Base-by-base conservation (phyloP, 768 basidiomycete species). In the Rubroboletus satanas region DNA sequence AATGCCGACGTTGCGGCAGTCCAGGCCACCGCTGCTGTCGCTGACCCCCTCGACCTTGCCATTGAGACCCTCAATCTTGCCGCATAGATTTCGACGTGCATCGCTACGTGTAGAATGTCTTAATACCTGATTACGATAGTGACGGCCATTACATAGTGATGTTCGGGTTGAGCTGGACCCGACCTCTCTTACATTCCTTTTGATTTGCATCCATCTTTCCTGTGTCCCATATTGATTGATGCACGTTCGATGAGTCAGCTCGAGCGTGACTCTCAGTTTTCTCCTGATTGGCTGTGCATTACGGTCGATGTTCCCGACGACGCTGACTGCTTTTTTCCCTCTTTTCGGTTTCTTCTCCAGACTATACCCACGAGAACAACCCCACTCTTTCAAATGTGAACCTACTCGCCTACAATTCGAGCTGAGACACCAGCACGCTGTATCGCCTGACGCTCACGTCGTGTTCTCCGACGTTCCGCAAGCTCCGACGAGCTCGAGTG, bases 361-460 rank as follows among this genome's bases (percentile, higher is more conserved):
- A 51, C 48, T 43, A 55, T 54, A 58, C 45, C 49, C 36, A 18
- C 57, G 23, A 33, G 54, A 42, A 38, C 51, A 46, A 32, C 39
- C 44, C 37, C 32, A 38, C 15, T 31, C 37, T 23, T 29, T 26
- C n/a, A 15, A 42, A 15, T 11, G 38, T 18, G 49, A 41, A 12
- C 41, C 58, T 14, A 31, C 52, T 15, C 64, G 35, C 66, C 81
- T 57, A 58, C 61, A 71, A 35, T 84, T 87, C 62, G 77, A 84
- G 61, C 71, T 87, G 58, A 79, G 86, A 46, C 85, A 87, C 62
- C 67, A 81, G 18, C 84, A 87, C 61, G 80, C 83, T 2, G 75
- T 82, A 2, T 80, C 82, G 4, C 41, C 57, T 14, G 71, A 74
- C 29, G 75, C 77, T 11, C 78, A 66, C 44, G 75, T 87, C 39